Conservation (phyloP, 2,329 filamentous ascomycete genomes). For the Mycosphaerelloides madeirae region DNA sequence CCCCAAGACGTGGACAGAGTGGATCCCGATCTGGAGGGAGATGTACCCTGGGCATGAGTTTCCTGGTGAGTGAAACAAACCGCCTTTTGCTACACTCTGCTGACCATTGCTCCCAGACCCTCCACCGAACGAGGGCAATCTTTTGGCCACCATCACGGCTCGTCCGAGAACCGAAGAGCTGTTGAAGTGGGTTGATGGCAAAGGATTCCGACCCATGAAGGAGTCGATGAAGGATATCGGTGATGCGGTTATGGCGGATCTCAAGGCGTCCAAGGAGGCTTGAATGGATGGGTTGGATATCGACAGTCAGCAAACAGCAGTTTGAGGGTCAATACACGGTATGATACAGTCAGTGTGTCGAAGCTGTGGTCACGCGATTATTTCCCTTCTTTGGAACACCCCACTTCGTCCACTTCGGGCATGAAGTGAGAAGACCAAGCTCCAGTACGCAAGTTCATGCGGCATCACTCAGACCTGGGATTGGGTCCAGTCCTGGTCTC, state of each 20-base stretch:
- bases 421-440: too few relatives aligned
- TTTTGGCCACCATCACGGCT: slow-evolving; percentile 23
- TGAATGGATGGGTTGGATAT: background rate
- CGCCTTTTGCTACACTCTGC: background rate
- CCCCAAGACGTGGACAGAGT: too few relatives aligned
- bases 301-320: too few relatives aligned
- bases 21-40: slow-evolving; percentile 6
- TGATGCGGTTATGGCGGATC: slow-evolving; percentile 1
- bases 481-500: too few relatives aligned
- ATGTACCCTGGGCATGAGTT: slow-evolving; percentile 38
- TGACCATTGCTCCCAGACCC: background rate
- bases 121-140: slow-evolving; percentile 21
- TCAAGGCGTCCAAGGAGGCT: background rate
- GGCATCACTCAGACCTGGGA: too few relatives aligned
- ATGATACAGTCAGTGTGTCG: too few relatives aligned
- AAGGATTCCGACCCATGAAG: slow-evolving; percentile 30
- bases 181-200: slow-evolving; percentile 26
- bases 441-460: too few relatives aligned
- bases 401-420: too few relatives aligned
- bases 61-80: slow-evolving; percentile 3
- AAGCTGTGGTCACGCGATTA: too few relatives aligned
- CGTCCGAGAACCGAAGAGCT: slow-evolving; percentile 28
- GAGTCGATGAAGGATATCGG: slow-evolving; percentile 19
- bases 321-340: too few relatives aligned
- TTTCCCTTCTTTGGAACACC: too few relatives aligned